Conservation (phyloP, 2,329 filamentous ascomycete genomes). For the Metarhizium brunneum region DNA sequence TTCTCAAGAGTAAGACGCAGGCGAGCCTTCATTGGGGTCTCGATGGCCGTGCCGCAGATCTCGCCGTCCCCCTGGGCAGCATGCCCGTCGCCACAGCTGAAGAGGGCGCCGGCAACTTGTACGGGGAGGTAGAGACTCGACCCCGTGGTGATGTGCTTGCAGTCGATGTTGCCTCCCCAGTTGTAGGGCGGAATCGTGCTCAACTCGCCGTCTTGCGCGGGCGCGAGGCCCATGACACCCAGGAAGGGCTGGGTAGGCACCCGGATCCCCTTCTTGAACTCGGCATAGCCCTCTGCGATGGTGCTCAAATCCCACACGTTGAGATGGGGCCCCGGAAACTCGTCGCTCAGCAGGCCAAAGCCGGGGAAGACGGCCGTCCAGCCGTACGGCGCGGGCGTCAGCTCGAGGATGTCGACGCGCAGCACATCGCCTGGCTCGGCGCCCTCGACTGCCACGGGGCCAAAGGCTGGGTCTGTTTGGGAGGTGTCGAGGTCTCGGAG, state of each 20-base stretch:
- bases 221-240: constrained; percentile 42
- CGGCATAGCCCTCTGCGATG: constrained; percentile 18
- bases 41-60: constrained; percentile 46
- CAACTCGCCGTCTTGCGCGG: constrained; percentile 32
- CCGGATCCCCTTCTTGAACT: constrained; percentile 37
- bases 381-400: constrained; percentile 36
- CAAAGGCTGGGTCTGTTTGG: constrained; percentile 38
- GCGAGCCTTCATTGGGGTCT: constrained; percentile 40
- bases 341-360: constrained; percentile 40
- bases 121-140: constrained; percentile 39
- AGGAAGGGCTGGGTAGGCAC: constrained; percentile 42
- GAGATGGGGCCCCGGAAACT: constrained; percentile 32
- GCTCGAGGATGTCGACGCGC: constrained; percentile 38
- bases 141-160: constrained; percentile 36
- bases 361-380: constrained; percentile 43
- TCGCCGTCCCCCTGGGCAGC: constrained; percentile 46
- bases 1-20: constrained; percentile 39
- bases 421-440: constrained; percentile 42
- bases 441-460: constrained; percentile 38
- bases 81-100: constrained; percentile 46
- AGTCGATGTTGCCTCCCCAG: constrained; percentile 47
- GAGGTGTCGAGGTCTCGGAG: constrained; percentile 30
- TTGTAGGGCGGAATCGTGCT: constrained; percentile 40
- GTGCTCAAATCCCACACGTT: constrained; percentile 37
- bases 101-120: constrained; percentile 37